phyloP scores from a whole-genome alignment of 192 early-diverging fungal species.

The Coemansia sp. region DNA sequence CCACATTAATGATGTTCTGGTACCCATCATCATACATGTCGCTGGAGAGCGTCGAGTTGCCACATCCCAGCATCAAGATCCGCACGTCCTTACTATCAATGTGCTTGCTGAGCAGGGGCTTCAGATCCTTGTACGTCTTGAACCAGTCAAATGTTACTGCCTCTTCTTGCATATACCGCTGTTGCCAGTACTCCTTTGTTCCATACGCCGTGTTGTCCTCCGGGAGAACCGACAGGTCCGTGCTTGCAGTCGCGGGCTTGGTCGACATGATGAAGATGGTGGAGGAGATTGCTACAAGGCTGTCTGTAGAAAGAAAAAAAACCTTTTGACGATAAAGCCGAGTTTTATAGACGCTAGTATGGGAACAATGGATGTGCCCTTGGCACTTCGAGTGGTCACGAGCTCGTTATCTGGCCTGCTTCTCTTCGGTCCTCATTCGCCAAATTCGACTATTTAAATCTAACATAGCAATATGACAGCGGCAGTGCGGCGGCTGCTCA shows the following conservation, averaged over 20 bases:
- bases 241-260: conserved; percentile 23
- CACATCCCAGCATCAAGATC: conserved; percentile 85
- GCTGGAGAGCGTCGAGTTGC: conserved; percentile 75
- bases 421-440: background rate
- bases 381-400: no score
- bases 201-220: conserved; percentile 70
- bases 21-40: conserved; percentile 80
- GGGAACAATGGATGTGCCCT: background rate
- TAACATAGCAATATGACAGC: conserved; percentile 27
- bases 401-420: no score
- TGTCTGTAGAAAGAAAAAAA: background rate
- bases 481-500: conserved; percentile 56
- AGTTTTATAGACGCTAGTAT: background rate
- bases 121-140: conserved; percentile 73
- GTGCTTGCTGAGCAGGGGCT: conserved; percentile 58
- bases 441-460: background rate
- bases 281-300: no score
- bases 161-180: conserved; percentile 57
- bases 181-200: conserved; percentile 77
- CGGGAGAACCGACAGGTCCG: conserved; percentile 54
- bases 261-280: background rate
- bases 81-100: conserved; percentile 56
- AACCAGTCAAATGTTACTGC: conserved; percentile 81
- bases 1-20: conserved; percentile 72
- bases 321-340: background rate